phyloP scores from a whole-genome alignment of 2,329 filamentous ascomycete species.

The Colletotrichum endophyticum region DNA sequence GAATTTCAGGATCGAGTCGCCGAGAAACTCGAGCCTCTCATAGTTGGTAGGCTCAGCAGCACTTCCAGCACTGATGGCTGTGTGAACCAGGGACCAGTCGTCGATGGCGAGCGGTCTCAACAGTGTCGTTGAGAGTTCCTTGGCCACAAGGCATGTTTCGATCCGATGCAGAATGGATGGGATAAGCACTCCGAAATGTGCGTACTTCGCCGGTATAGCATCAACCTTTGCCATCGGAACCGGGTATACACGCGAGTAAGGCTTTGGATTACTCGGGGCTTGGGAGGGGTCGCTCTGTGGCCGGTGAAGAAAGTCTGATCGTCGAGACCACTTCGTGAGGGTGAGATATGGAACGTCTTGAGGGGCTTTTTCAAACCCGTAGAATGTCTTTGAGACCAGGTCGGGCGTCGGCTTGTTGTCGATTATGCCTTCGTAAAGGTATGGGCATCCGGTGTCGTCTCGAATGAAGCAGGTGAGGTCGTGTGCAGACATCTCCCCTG shows the following conservation, averaged over 20 bases:
- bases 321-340: constrained; percentile 55
- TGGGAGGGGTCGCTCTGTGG: constrained; percentile 6
- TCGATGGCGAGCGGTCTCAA: constrained; percentile 56
- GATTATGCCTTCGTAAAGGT: constrained; percentile 45
- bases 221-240: constrained; percentile 55
- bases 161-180: constrained; percentile 77
- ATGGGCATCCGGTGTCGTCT: constrained; percentile 38
- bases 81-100: constrained; percentile 58
- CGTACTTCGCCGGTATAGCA: constrained; percentile 45
- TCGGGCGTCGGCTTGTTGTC: constrained; percentile 46
- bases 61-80: constrained; percentile 72
- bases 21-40: constrained; percentile 85
- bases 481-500: constrained; percentile 23
- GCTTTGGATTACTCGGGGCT: constrained; percentile 39
- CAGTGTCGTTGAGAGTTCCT: constrained; percentile 60
- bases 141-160: constrained; percentile 67
- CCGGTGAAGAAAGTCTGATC: constrained; percentile 64
- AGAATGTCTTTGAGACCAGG: constrained; percentile 41
- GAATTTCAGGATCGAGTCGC: constrained; percentile 83
- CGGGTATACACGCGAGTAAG: constrained; percentile 50
- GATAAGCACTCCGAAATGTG: constrained; percentile 65
- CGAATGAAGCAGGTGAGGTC: constrained; percentile 42
- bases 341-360: constrained; percentile 54
- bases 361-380: constrained; percentile 37
- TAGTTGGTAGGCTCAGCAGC: constrained; percentile 71